Percentiles rank a stretch among this genome's conserved stretches.
Evolutionary conservation across 108 stramenopile genomes (phyloP).

Genomic region (Fragilariopsis cylindrus): DNA sequence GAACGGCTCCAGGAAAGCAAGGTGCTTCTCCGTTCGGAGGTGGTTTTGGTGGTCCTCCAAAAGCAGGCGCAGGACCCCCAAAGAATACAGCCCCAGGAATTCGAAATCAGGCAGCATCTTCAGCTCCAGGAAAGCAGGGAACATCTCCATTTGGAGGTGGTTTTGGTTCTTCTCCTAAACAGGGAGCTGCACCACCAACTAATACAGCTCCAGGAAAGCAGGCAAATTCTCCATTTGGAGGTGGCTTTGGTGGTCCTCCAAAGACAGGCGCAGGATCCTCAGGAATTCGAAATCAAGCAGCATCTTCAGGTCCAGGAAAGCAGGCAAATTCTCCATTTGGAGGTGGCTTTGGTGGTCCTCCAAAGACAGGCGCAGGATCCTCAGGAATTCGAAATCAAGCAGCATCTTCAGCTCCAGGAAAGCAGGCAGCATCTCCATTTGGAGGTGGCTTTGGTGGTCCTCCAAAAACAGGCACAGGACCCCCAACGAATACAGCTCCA

Average conservation of each 20-base stretch:
- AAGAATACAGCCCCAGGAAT: too few species aligned
- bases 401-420: not conserved
- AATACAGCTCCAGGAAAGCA: not conserved
- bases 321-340: not conserved
- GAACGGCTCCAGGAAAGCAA: not conserved
- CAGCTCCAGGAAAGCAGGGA: not conserved
- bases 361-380: not conserved
- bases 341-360: not conserved
- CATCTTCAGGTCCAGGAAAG: not conserved
- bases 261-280: too few species aligned
- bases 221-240: too few species aligned
- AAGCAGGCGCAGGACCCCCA: too few species aligned
- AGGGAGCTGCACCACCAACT: not conserved
- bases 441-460: conserved; percentile 5
- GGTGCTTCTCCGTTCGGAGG: not conserved
- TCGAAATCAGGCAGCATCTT: not conserved
- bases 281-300: too few species aligned
- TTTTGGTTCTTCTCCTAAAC: not conserved
- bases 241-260: too few species aligned
- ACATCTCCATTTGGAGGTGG: not conserved
- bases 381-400: not conserved
- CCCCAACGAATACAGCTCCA: not conserved
- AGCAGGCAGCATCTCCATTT: not conserved
- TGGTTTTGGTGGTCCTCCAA: not conserved
- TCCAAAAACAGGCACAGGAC: not conserved